A percentile compares a stretch with the other conserved stretches of the same genome.
Evolutionary conservation across 805 yeast genomes (phyloP).

Genomic region (Ogataea populi-albae): DNA sequence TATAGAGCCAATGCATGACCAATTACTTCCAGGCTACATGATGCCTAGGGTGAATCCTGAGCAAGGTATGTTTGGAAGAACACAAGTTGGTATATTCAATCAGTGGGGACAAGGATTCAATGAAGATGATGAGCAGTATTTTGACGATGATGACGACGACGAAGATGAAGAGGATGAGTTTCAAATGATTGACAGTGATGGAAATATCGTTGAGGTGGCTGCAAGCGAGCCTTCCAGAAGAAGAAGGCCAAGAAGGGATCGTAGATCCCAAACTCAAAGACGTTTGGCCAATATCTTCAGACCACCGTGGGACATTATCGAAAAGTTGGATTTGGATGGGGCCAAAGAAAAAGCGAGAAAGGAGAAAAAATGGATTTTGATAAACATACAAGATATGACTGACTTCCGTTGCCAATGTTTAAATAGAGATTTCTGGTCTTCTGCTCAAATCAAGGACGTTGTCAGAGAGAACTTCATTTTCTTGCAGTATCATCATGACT

Average conservation of each 20-base stretch:
- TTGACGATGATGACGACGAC: constrained; percentile 38
- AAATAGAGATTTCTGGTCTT: constrained; percentile 92
- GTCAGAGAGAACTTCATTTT: constrained; percentile 73
- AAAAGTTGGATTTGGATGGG: constrained; percentile 60
- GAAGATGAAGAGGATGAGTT: constrained; percentile 40
- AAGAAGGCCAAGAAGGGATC: constrained; percentile 27
- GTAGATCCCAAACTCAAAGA: constrained; percentile 46
- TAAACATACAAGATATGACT: constrained; percentile 82
- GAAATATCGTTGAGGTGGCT: constrained; percentile 37
- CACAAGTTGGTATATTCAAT: constrained; percentile 56
- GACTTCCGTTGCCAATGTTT: constrained; percentile 87
- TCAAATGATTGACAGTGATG: constrained; percentile 37
- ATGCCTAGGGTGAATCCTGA: constrained; percentile 21
- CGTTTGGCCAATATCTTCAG: constrained; percentile 79
- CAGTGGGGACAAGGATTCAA: constrained; percentile 35
- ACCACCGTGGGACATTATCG: constrained; percentile 91
- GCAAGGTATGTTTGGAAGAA: constrained; percentile 47
- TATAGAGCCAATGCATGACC: constrained; percentile 74
- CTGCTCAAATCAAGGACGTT: constrained; percentile 56
- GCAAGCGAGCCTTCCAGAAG: constrained; percentile 25
- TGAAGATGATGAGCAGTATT: constrained; percentile 32
- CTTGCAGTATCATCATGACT: constrained; percentile 79
- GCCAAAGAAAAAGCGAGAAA: constrained; percentile 69
- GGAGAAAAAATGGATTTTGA: constrained; percentile 73
- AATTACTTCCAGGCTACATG: constrained; percentile 34